These are phyloP conservation scores for Talaromyces pinophilus DNA, from an alignment of 2,329 filamentous ascomycete genomes.

Conservation along the genomic window DNA sequence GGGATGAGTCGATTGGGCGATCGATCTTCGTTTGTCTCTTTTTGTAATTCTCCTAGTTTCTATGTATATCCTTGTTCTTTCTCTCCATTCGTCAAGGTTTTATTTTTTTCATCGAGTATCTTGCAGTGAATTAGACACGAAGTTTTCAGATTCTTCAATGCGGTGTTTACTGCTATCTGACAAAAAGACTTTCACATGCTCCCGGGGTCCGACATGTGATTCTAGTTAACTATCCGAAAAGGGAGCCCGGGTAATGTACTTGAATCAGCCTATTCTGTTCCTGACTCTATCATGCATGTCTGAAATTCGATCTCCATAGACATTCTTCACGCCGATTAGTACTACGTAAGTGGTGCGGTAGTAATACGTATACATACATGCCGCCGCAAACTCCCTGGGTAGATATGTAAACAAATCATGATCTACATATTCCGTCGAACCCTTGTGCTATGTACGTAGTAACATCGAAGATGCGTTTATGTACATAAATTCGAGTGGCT, in stretches of 20 bases:
- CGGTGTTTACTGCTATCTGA: no score
- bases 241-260: neutral
- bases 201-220: constrained; percentile 2
- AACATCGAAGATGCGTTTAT: neutral
- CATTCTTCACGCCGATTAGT: neutral
- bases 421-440: constrained; percentile 1
- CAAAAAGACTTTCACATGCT: neutral
- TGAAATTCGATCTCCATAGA: neutral
- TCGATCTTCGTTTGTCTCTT: neutral
- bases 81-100: neutral
- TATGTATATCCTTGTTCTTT: constrained; percentile 8
- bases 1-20: neutral
- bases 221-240: neutral
- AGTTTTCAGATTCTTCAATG: no score
- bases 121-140: neutral
- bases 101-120: neutral
- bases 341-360: neutral
- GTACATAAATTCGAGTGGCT: neutral
- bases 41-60: neutral
- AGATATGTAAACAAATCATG: constrained; percentile 1
- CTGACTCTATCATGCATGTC: neutral
- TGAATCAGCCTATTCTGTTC: neutral
- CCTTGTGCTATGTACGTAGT: neutral
- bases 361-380: neutral
- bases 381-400: neutral